Conservation (phyloP, 1,284 basidiomycete genomes). For the Microbotryomycetes sp. region DNA sequence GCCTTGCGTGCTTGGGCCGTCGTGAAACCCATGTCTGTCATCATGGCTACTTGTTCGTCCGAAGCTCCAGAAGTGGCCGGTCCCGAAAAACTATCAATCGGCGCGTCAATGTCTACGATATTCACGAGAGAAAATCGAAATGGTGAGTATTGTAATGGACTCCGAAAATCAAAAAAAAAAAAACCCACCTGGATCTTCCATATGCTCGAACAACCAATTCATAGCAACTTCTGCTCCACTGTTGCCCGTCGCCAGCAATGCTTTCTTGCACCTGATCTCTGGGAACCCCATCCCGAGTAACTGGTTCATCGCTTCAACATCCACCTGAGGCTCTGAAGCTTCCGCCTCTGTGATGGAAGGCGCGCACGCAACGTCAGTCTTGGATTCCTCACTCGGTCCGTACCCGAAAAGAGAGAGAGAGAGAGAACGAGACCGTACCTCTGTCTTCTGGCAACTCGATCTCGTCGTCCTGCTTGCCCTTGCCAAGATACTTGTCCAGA, state of each 20-base stretch:
- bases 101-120: constrained; percentile 77
- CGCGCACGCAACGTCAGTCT: no score
- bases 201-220: constrained; percentile 92
- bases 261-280: constrained; percentile 70
- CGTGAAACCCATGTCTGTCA: constrained; percentile 91
- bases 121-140: background rate
- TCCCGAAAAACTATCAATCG: no score
- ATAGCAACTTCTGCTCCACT: constrained; percentile 72
- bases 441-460: constrained; percentile 58
- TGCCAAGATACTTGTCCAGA: constrained; percentile 64
- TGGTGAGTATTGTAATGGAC: background rate
- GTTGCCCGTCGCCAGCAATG: constrained; percentile 80
- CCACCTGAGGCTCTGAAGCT: constrained; percentile 48
- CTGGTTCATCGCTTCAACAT: constrained; percentile 62
- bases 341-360: constrained; percentile 5
- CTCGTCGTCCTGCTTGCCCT: constrained; percentile 68
- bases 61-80: background rate
- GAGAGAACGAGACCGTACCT: constrained; percentile 36
- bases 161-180: background rate
- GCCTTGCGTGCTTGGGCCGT: constrained; percentile 78
- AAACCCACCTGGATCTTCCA: constrained; percentile 77
- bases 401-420: no score
- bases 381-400: no score
- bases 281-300: constrained; percentile 87
- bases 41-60: constrained; percentile 44